A percentile compares a stretch with the other conserved stretches of the same genome.
Evolutionary conservation across 331 rosid species (phyloP).

Genomic region (Malus hybrid): DNA sequence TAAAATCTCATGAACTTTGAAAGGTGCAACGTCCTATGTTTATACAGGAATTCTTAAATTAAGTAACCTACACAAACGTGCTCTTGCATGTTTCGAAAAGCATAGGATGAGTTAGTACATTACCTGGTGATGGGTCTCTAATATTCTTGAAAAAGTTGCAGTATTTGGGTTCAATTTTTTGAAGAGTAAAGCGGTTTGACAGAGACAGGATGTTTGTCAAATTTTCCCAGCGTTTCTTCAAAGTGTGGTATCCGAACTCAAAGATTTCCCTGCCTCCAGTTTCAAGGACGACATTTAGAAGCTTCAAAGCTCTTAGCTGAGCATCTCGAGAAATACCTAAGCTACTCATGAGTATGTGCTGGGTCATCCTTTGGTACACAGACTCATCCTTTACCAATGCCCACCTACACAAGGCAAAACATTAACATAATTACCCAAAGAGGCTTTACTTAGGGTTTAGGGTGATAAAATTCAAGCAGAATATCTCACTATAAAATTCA

Average conservation of each 20-base stretch:
- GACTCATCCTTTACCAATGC: slow-evolving; percentile 42
- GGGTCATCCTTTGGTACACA: slow-evolving; percentile 4
- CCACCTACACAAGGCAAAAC: slow-evolving; percentile 29
- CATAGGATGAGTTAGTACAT: too few relatives aligned
- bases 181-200: slow-evolving; percentile 42
- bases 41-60: too few relatives aligned
- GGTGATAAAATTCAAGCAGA: too few relatives aligned
- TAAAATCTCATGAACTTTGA: too few relatives aligned
- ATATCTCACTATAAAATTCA: too few relatives aligned
- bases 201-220: slow-evolving; percentile 13
- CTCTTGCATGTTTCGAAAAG: too few relatives aligned
- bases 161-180: slow-evolving; percentile 18
- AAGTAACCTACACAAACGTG: too few relatives aligned
- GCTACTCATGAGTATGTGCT: neutral
- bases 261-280: slow-evolving; percentile 22
- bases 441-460: too few relatives aligned
- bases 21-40: too few relatives aligned
- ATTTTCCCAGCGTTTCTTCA: slow-evolving; percentile 30
- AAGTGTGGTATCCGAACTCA: slow-evolving; percentile 26
- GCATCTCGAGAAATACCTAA: neutral
- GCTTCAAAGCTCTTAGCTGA: slow-evolving; percentile 25
- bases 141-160: slow-evolving; percentile 16
- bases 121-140: slow-evolving; percentile 41
- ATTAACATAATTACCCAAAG: too few relatives aligned
- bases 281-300: slow-evolving; percentile 22